Conservation (phyloP, 257 asterid species). For the Eucommia ulmoides region DNA sequence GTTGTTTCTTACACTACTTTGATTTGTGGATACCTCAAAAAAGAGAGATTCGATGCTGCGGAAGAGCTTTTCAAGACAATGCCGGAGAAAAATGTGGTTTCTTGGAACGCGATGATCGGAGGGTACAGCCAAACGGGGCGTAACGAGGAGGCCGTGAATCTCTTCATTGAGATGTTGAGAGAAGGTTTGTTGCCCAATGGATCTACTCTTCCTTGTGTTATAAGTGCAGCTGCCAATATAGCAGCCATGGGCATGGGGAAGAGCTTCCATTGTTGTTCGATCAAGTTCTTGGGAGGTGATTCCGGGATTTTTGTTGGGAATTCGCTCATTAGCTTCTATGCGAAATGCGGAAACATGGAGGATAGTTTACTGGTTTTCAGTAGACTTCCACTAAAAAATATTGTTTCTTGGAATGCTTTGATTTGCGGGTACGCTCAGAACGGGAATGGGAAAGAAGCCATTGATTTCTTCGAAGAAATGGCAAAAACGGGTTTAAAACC, state of each 20-base stretch:
- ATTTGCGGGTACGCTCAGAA: conserved; percentile 81
- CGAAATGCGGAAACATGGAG: conserved; percentile 79
- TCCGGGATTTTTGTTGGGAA: conserved; percentile 42
- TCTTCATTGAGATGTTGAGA: conserved; percentile 59
- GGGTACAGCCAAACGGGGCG: conserved; percentile 62
- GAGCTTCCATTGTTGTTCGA: conserved; percentile 66
- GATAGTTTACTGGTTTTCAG: conserved; percentile 37
- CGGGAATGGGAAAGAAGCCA: conserved; percentile 48
- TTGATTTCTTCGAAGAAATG: conserved; percentile 36
- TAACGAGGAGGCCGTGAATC: conserved; percentile 62
- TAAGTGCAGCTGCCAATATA: conserved; percentile 60
- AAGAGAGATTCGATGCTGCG: conserved; percentile 50
- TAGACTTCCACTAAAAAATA: conserved; percentile 26
- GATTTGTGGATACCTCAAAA: conserved; percentile 47
- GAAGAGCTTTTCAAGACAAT: conserved; percentile 26
- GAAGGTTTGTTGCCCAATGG: conserved; percentile 44
- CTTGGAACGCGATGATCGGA: conserved; percentile 79
- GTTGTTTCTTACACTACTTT: conserved; percentile 65
- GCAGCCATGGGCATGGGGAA: conserved; percentile 71
- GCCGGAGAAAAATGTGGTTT: conserved; percentile 57
- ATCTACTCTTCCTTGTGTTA: conserved; percentile 43
- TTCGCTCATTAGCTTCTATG: conserved; percentile 63
- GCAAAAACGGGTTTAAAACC: conserved; percentile 23
- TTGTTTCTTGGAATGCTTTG: conserved; percentile 79
- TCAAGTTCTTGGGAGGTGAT: conserved; percentile 63